Evolutionary conservation across 768 basidiomycete genomes (phyloP).

Genomic region (Mycena rosella): DNA sequence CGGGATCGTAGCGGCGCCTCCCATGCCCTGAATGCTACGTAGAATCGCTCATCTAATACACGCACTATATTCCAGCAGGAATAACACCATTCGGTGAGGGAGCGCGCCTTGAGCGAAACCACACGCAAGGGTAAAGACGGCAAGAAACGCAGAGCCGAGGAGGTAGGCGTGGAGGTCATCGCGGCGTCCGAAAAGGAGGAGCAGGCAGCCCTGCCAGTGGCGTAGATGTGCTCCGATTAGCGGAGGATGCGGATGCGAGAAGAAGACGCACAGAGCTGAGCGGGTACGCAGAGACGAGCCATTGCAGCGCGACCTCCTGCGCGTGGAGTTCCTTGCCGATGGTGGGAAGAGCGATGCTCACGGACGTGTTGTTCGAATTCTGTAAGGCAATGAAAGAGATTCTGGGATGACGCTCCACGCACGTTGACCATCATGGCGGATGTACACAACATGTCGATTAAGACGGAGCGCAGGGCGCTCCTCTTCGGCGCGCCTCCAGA

Average conservation of each 20-base stretch:
- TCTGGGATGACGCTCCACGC: not conserved
- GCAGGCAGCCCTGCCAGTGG: constrained; percentile 74
- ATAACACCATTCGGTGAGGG: no score
- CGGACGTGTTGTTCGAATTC: constrained; percentile 38
- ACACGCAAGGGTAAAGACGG: constrained; percentile 61
- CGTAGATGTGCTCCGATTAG: not conserved
- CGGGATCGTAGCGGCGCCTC: constrained; percentile 71
- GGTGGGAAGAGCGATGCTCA: constrained; percentile 48
- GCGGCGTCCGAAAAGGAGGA: constrained; percentile 70
- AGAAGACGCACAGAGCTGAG: constrained; percentile 56
- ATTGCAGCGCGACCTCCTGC: constrained; percentile 58
- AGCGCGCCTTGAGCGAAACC: constrained; percentile 58
- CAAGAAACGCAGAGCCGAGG: constrained; percentile 59
- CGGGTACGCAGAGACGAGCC: constrained; percentile 62
- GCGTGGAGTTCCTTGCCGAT: constrained; percentile 54
- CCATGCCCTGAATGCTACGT: constrained; percentile 73
- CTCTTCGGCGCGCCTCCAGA: not conserved
- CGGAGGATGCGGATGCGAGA: not conserved
- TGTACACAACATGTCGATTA: not conserved
- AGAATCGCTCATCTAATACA: constrained; percentile 56
- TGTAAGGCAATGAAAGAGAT: not conserved
- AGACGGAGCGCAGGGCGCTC: not conserved
- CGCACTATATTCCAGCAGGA: not conserved
- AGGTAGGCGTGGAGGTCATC: constrained; percentile 71
- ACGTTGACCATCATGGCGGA: not conserved